Evolutionary conservation across 1,139 yeast species (phyloP), one percentile per base, ranked within the genome.

Genomic region (Wickerhamiella pararugosa): DNA sequence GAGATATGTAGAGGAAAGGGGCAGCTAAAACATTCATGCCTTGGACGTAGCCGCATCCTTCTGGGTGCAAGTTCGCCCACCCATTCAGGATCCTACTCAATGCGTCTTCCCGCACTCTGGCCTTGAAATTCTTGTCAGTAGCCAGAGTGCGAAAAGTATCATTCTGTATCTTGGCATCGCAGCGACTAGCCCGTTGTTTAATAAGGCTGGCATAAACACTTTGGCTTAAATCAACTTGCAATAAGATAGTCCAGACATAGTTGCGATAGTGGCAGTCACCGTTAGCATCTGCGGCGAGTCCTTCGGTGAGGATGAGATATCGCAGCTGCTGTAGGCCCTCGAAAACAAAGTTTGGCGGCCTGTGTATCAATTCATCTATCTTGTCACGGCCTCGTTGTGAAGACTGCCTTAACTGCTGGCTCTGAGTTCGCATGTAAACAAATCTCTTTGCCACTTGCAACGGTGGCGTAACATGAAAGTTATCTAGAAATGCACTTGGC

Each of bases 21-120:
- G 94, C 96, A 32, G 81, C 71, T 31, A 86, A 59, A 1, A 86
- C 90, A 56, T 87, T 87, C 77, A 87, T 75, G 1, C 96, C 96
- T 56, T 86, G 96, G 8, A 86, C 95, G 56, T 86, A 86, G 54
- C 42, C 32, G 6, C 71, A 62, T 15, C 34, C 32, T 50, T 66
- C 55, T 43, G 57, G 32, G 29, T 45, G 40, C 42, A 48, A 40
- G 29, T 44, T 41, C 6, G 45, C 93, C 53, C 76, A 70, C n/a
- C 81, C 75, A 34, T 83, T 79, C 33, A 86, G 66, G 2, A 84
- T 65, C 36, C 96, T 62, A 15, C 79, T 70, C 40, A 86, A 62
- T 3, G 82, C 63, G 5, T 73, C 74, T 53, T 84, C 94, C 32
- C 74, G 61, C 1, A 86, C 94, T 47, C 71, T 71, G 45, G 63